phyloP scores from a whole-genome alignment of 306 rosid genomes.

The Casuarina cunninghamiana region DNA sequence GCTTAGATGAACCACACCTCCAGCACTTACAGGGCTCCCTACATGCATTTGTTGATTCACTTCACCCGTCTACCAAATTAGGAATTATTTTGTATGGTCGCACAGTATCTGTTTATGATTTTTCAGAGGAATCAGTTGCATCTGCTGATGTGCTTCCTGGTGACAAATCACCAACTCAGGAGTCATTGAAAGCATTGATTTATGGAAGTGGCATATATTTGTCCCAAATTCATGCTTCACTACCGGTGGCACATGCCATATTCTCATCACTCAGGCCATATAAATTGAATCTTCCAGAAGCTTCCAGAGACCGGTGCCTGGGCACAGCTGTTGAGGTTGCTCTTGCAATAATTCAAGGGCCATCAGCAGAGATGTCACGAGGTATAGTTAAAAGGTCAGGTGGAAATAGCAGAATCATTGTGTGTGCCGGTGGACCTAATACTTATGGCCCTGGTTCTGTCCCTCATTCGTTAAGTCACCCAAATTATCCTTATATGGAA shows the following conservation, averaged over 20 bases:
- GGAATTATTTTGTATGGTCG: constrained; percentile 90
- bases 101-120: constrained; percentile 85
- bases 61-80: constrained; percentile 76
- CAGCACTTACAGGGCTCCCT: constrained; percentile 89
- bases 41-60: constrained; percentile 96
- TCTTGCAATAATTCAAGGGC: constrained; percentile 90
- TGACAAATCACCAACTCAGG: constrained; percentile 76
- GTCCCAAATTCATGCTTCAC: constrained; percentile 93
- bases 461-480: constrained; percentile 85
- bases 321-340: constrained; percentile 98
- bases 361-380: constrained; percentile 90
- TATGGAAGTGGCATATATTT: constrained; percentile 94
- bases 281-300: constrained; percentile 73
- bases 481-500: constrained; percentile 93
- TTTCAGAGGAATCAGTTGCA: constrained; percentile 83
- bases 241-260: constrained; percentile 84
- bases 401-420: constrained; percentile 84
- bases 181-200: constrained; percentile 69
- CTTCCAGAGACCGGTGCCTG: constrained; percentile 93
- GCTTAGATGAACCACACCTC: constrained; percentile 92
- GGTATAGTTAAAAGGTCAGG: constrained; percentile 88
- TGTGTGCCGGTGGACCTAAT: constrained; percentile 95
- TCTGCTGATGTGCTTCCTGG: constrained; percentile 99
- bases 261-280: constrained; percentile 89
- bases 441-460: constrained; percentile 97